A percentile compares a stretch with the other conserved stretches of the same genome.
phyloP scores from a whole-genome alignment of 768 basidiomycete species.

The Lactifluus echinatus region DNA sequence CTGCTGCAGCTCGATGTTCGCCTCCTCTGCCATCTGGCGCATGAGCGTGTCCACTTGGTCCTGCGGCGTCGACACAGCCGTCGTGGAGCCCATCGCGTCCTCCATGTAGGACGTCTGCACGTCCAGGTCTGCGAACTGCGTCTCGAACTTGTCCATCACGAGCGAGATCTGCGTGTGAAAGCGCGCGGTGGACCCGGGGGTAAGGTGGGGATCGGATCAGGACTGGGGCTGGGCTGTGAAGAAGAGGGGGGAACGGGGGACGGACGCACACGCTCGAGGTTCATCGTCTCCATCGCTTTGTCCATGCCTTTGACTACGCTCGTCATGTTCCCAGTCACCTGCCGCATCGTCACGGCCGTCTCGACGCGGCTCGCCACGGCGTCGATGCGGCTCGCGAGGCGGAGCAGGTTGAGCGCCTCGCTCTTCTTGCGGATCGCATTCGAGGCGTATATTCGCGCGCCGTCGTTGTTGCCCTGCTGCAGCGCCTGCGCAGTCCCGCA shows the following conservation, averaged over 20 bases:
- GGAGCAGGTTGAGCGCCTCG: constrained; percentile 83
- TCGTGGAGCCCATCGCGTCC: constrained; percentile 88
- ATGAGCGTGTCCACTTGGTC: constrained; percentile 93
- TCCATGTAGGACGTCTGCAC: constrained; percentile 99
- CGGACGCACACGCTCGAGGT: constrained; percentile 80
- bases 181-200: too few species aligned
- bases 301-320: constrained; percentile 98
- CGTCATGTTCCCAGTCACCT: constrained; percentile 95
- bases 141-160: constrained; percentile 99
- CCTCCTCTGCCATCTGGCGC: constrained; percentile 93
- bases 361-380: constrained; percentile 96
- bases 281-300: constrained; percentile 98
- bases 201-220: too few species aligned
- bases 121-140: constrained; percentile 93
- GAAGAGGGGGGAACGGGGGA: background rate
- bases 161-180: constrained; percentile 67
- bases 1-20: constrained; percentile 90
- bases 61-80: constrained; percentile 88
- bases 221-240: too few species aligned
- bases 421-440: constrained; percentile 99
- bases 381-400: constrained; percentile 87
- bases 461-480: constrained; percentile 93
- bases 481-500: constrained; percentile 56
- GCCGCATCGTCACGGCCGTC: constrained; percentile 96
- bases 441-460: constrained; percentile 94